Evolutionary conservation across 2,329 filamentous ascomycete species (phyloP).

Genomic region (Colletotrichum magnum): DNA sequence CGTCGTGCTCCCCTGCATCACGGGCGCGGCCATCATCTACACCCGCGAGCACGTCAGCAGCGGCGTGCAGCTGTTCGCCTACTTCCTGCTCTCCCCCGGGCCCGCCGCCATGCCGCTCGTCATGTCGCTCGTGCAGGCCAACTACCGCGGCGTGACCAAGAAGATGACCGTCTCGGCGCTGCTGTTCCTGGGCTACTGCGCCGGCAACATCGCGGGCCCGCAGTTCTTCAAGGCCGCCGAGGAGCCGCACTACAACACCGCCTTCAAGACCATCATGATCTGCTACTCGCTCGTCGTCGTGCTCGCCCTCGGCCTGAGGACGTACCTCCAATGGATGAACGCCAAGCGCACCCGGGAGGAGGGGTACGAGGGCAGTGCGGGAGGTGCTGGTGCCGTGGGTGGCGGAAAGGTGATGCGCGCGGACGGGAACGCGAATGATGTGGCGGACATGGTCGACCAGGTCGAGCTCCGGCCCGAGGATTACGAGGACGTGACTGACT

Average conservation of each 20-base stretch:
- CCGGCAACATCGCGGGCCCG: conserved; percentile 69
- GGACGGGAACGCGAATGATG: conserved; percentile 42
- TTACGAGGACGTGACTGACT: conserved; percentile 73
- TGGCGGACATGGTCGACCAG: conserved; percentile 50
- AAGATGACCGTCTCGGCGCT: conserved; percentile 72
- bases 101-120: conserved; percentile 68
- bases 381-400: conserved; percentile 56
- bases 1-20: conserved; percentile 65
- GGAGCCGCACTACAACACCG: conserved; percentile 66
- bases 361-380: conserved; percentile 60
- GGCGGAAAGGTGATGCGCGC: conserved; percentile 52
- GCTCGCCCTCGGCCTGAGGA: conserved; percentile 59
- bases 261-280: conserved; percentile 69
- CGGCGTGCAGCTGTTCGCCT: conserved; percentile 67
- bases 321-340: conserved; percentile 64
- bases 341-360: conserved; percentile 57
- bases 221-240: conserved; percentile 67
- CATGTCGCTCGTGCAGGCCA: conserved; percentile 68
- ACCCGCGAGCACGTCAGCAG: conserved; percentile 56
- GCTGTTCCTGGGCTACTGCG: conserved; percentile 69
- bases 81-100: conserved; percentile 69
- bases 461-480: conserved; percentile 59
- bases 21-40: conserved; percentile 68
- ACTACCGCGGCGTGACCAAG: conserved; percentile 71
- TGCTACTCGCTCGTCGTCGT: conserved; percentile 67